Evolutionary conservation across 2,329 filamentous ascomycete species (phyloP), one percentile per base, ranked within the genome.

Genomic region (Colletotrichum musicola): DNA sequence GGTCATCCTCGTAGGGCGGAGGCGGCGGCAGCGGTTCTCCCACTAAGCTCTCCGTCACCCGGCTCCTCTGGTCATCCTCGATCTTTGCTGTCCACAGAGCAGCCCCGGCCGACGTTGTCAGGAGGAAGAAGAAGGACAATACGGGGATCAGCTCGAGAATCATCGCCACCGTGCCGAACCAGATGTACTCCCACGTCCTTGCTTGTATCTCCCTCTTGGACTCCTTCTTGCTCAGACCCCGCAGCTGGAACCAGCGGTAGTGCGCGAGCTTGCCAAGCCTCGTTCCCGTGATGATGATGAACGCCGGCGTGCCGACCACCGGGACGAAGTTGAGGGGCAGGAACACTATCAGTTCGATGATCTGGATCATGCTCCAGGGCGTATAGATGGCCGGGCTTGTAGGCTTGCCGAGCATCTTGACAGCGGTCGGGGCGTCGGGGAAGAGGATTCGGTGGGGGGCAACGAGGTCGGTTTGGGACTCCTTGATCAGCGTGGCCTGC

Each of bases 291-390:
- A 97, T 86, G 64, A 97, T 80, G 69, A 99, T 87, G 78, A 98
- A 99, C 71, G 96, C 86, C 0, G 93, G 93, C 0, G 92, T 92
- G 16, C 95, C 95, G 14, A 94, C 88, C 54, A 92, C 89, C 0
- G 95, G 95, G 16, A 98, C 88, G 22, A 99, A 89, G 77, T 97
- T 98, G 68, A 99, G 86, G 1, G 96, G 92, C 1, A 95, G 84
- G 74, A 91, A 90, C 35, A 93, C 74, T 42, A 97, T 83, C 69
- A 98, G 92, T 80, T 98, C 95, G 71, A 93, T 77, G 65, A 97
- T 96, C 79, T 98, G 95, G n/a, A 93, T 88, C 62, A 97, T 83
- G 63, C 93, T 97, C 85, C 97, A 98, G 0, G 95, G 95, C 9
- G 92, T 90, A 80, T 96, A 98, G 18, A 93, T 86, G 0, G 94